Base-by-base conservation (phyloP, 139 green algal genomes). In the Chlorella sp. region DNA sequence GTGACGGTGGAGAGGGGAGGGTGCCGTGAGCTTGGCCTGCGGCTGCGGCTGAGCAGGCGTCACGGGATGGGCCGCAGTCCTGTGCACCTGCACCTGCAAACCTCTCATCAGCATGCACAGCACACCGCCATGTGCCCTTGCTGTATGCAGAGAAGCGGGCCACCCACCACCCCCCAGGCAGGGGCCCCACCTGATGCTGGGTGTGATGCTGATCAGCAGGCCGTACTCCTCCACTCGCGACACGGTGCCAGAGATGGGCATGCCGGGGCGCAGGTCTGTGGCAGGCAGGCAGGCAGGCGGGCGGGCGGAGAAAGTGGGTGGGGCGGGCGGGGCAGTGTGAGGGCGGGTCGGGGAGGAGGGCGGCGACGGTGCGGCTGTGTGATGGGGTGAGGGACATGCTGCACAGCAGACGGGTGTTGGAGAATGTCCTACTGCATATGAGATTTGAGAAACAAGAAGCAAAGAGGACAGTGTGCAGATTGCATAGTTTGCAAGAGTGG, bases 221-320 rank as follows among this genome's bases (percentile, higher is more conserved):
- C 94, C 95, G 19, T 86, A 93, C 28, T 95, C 91, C 42, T 96
- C 94, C 14, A 96, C 88, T 2, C 81, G 82, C 0, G 86, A 78
- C 36, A 98, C 92, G 15, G 87, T 95, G 7, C 92, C 96, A n/a
- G 85, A 90, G 36, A 99, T 90, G 4, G 92, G 36, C 86, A 94
- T 87, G 0, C 96, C 94, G 34, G 92, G 87, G 21, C 81, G 79
- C 39, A 96, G 81, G 60, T 94, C 91, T 86, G 90, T 32, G 40
- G 42, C 39, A 22, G 60, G 82, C 32, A 86, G 36, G 30, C 28
- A 39, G 21, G 64, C 16, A 19, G 26, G 48, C 48, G 11, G 30
- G 39, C n/a, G n/a, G 32, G 81, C 60, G 36, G 34, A 60, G 83
- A 14, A 9, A 87, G 57, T n/a, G 26, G 37, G 37, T 60, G 19